These are phyloP conservation scores for Claviceps monticola DNA, from an alignment of 2,329 filamentous ascomycete genomes.

Conservation along the genomic window DNA sequence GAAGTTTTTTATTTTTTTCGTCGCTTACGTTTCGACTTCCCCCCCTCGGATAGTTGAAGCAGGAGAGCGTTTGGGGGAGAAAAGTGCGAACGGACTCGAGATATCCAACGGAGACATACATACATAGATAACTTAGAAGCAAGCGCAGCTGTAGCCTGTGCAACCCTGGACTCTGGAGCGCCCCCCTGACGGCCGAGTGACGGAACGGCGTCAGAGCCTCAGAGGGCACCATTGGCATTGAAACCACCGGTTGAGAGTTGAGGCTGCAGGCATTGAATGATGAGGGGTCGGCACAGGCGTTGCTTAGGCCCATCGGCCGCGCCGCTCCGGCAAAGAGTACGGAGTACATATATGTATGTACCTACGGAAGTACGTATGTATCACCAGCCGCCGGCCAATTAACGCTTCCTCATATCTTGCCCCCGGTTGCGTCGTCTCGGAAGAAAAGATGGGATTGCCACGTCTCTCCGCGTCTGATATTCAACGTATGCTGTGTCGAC, in stretches of 20 bases:
- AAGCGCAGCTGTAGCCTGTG: not conserved
- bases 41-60: not conserved
- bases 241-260: too few species aligned
- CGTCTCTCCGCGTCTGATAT: not conserved
- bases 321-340: too few species aligned
- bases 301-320: too few species aligned
- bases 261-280: too few species aligned
- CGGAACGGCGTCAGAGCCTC: not conserved
- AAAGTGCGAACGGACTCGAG: not conserved
- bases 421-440: not conserved
- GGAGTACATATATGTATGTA: too few species aligned
- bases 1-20: not conserved
- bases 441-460: not conserved
- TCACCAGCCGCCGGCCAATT: not conserved
- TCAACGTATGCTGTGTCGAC: too few species aligned
- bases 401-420: not conserved
- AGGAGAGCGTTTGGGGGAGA: not conserved
- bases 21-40: too few species aligned
- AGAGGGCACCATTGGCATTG: too few species aligned
- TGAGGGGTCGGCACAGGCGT: not conserved
- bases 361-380: too few species aligned
- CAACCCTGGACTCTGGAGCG: not conserved
- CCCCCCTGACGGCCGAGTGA: not conserved
- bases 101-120: not conserved
- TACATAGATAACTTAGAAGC: not conserved